These are phyloP conservation scores for Rhizopogon roseolus DNA, from an alignment of 768 basidiomycete species.

Conservation along the genomic window DNA sequence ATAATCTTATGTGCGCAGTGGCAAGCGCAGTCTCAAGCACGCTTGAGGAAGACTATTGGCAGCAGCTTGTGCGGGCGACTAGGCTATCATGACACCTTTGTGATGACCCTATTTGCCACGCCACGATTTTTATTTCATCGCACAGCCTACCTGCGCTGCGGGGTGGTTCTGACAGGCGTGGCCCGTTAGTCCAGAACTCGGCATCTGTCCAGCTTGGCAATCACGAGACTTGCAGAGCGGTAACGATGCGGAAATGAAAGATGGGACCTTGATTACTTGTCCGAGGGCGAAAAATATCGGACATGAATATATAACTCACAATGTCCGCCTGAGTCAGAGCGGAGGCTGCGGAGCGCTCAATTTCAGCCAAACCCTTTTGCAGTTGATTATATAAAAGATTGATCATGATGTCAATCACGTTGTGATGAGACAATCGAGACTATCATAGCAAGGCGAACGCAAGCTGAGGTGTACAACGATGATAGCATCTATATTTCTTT, in stretches of 20 bases:
- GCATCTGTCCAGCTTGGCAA: background rate
- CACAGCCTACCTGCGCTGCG: background rate
- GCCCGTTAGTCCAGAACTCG: background rate
- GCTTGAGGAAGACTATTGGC: constrained; percentile 23
- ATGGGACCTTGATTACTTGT: background rate
- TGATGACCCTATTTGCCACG: background rate
- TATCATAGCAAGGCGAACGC: no score
- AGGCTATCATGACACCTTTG: constrained; percentile 6
- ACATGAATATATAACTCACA: background rate
- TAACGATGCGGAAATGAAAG: background rate
- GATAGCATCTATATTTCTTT: background rate
- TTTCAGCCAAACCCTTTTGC: background rate
- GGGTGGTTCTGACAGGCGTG: background rate
- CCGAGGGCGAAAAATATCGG: background rate
- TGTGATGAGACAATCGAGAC: background rate
- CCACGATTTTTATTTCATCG: background rate
- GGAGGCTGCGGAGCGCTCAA: background rate
- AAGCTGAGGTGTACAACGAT: background rate
- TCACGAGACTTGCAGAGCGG: background rate
- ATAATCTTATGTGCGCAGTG: constrained; percentile 16
- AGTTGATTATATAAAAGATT: background rate
- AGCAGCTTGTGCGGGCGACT: constrained; percentile 27
- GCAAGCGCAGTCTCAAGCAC: constrained; percentile 23
- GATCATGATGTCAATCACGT: background rate
- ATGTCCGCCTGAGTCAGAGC: background rate